Evolutionary conservation across 2,329 filamentous ascomycete species (phyloP).

Genomic region (Claviceps spartinae): DNA sequence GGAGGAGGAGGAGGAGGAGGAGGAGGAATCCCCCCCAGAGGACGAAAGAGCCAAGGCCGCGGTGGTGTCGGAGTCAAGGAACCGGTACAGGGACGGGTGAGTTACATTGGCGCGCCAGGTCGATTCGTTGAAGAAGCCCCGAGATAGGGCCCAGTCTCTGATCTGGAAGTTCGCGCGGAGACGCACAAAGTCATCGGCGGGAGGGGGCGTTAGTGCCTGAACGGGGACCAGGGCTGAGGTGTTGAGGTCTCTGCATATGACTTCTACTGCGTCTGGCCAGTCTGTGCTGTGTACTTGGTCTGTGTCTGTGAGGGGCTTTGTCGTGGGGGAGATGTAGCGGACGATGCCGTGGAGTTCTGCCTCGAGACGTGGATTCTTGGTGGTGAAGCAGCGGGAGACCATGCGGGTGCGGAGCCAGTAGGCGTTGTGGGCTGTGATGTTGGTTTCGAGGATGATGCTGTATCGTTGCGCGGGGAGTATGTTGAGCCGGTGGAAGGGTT

Average conservation of each 20-base stretch:
- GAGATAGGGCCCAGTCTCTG: constrained; percentile 35
- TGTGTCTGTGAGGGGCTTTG: not conserved
- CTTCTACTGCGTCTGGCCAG: constrained; percentile 33
- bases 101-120: constrained; percentile 30
- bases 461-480: constrained; percentile 60
- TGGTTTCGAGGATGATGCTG: constrained; percentile 49
- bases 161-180: constrained; percentile 43
- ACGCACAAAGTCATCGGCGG: constrained; percentile 26
- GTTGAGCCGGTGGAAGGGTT: constrained; percentile 45
- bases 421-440: constrained; percentile 35
- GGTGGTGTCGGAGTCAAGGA: constrained; percentile 13
- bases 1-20: not conserved
- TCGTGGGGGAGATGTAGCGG: constrained; percentile 12
- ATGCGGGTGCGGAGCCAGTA: constrained; percentile 51
- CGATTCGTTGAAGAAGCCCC: constrained; percentile 41
- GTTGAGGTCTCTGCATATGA: constrained; percentile 40
- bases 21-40: not conserved
- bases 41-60: too few relatives aligned
- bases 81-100: constrained; percentile 22
- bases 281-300: constrained; percentile 26
- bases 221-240: constrained; percentile 30
- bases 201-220: constrained; percentile 20
- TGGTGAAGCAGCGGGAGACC: constrained; percentile 25
- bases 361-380: constrained; percentile 17
- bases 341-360: constrained; percentile 19